Percentiles rank a stretch among this genome's conserved stretches.
phyloP scores from a whole-genome alignment of 2,329 filamentous ascomycete species.

The Penicillium sp. region DNA sequence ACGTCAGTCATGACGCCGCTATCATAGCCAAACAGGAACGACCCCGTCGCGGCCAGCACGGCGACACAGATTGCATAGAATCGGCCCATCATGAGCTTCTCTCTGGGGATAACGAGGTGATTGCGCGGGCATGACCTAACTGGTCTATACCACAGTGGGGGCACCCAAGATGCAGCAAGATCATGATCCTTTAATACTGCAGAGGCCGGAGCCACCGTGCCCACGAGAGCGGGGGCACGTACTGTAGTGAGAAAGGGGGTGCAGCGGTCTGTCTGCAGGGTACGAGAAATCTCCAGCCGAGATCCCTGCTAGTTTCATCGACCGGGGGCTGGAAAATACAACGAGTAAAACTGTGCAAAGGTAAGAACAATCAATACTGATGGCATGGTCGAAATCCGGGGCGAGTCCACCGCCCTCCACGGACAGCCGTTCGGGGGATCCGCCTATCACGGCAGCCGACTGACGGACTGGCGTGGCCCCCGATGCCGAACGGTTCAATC shows the following conservation, averaged over 20 bases:
- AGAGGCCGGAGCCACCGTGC: not conserved
- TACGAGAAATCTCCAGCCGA: not conserved
- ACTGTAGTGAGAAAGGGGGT: not conserved
- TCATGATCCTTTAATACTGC: constrained; percentile 1
- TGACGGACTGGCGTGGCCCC: not conserved
- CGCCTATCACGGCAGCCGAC: constrained; percentile 11
- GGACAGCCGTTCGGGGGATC: not conserved
- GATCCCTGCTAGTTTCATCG: not conserved
- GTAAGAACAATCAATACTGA: not conserved
- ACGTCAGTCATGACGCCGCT: constrained; percentile 44
- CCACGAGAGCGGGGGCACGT: constrained; percentile 2
- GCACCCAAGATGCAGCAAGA: not conserved
- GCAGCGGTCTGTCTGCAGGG: not conserved
- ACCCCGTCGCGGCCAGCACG: constrained; percentile 47
- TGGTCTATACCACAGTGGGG: not conserved
- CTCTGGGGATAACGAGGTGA: not conserved
- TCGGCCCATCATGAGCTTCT: constrained; percentile 40
- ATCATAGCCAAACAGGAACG: constrained; percentile 49
- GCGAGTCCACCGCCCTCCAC: not conserved
- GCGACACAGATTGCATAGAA: constrained; percentile 44
- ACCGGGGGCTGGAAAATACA: not conserved
- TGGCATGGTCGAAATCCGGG: not conserved
- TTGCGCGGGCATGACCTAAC: not conserved
- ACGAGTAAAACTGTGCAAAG: not conserved
- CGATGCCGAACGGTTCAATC: constrained; percentile 8